A percentile compares a stretch with the other conserved stretches of the same genome.
Conservation (phyloP, 345 rosid species). For the Aquilaria malaccensis region DNA sequence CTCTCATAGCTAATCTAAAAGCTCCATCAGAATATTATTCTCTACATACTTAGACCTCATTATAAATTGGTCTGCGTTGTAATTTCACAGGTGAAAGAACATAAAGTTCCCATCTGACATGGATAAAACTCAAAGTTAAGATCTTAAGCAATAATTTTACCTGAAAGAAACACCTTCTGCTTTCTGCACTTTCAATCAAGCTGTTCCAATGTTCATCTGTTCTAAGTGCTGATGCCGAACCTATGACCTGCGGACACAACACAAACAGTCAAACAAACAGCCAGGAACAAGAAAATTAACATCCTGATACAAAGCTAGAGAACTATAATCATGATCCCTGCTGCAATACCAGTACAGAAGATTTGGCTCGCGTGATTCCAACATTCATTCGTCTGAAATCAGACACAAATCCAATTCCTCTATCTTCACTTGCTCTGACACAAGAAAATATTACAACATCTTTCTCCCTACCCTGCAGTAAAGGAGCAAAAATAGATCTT, state of each 20-base stretch:
- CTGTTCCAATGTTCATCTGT: slow-evolving; percentile 74
- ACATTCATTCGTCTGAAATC: slow-evolving; percentile 95
- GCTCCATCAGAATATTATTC: too few relatives aligned
- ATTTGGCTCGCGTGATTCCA: slow-evolving; percentile 89
- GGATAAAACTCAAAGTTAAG: background rate
- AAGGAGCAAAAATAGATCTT: slow-evolving; percentile 3
- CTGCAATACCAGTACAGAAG: slow-evolving; percentile 65
- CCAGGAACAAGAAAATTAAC: background rate
- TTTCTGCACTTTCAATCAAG: slow-evolving; percentile 72
- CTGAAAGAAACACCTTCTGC: slow-evolving; percentile 52
- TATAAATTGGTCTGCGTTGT: background rate
- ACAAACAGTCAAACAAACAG: background rate
- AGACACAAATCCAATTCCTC: slow-evolving; percentile 75
- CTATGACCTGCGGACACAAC: slow-evolving; percentile 62
- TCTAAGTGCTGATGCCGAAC: slow-evolving; percentile 70
- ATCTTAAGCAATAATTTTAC: slow-evolving; percentile 18
- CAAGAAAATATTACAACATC: slow-evolving; percentile 92
- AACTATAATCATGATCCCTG: background rate
- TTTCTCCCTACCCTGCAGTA: slow-evolving; percentile 81
- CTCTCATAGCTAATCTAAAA: too few relatives aligned
- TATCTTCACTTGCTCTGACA: slow-evolving; percentile 70
- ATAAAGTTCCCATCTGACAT: background rate
- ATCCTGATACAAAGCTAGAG: background rate
- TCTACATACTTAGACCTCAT: background rate
- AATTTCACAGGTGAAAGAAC: background rate